Evolutionary conservation across 371 early-diverging fungal species (phyloP).

Genomic region (Cokeromyces recurvatus): DNA sequence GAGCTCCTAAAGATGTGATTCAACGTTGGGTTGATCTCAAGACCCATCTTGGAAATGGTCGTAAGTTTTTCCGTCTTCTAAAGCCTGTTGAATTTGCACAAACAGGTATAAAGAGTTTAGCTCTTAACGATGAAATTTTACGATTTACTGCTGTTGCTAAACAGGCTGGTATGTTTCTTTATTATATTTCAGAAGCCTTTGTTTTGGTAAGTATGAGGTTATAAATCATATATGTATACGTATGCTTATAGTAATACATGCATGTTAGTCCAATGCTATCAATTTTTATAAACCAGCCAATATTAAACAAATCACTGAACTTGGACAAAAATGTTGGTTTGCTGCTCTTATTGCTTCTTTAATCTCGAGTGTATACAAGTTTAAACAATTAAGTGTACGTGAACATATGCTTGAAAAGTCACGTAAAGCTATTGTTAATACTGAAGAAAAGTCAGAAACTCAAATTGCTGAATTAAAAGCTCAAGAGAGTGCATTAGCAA

Average conservation of each 20-base stretch:
- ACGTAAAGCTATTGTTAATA: constrained; percentile 21
- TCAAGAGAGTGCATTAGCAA: constrained; percentile 29
- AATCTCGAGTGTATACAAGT: constrained; percentile 57
- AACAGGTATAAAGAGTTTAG: constrained; percentile 46
- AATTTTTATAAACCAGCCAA: constrained; percentile 41
- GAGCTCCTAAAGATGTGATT: constrained; percentile 48
- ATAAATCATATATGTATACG: too few species aligned
- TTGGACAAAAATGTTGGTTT: constrained; percentile 63
- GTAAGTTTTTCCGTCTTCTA: constrained; percentile 54
- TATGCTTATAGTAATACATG: too few species aligned
- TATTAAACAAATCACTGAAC: constrained; percentile 45
- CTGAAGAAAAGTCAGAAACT: constrained; percentile 15
- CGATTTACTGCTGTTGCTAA: constrained; percentile 43
- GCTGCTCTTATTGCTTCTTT: constrained; percentile 59
- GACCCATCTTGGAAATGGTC: constrained; percentile 53
- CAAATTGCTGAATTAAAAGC: constrained; percentile 20
- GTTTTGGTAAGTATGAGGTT: constrained; percentile 59
- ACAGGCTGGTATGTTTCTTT: constrained; percentile 52
- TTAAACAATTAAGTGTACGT: constrained; percentile 45
- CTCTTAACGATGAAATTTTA: constrained; percentile 50
- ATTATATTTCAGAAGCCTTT: constrained; percentile 54
- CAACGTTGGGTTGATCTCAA: constrained; percentile 54
- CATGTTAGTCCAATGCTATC: too few species aligned
- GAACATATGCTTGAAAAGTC: constrained; percentile 31
- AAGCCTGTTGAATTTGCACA: constrained; percentile 64